A percentile compares a stretch with the other conserved stretches of the same genome.
phyloP scores from a whole-genome alignment of 306 rosid species.

The Potentilla sterilis region DNA sequence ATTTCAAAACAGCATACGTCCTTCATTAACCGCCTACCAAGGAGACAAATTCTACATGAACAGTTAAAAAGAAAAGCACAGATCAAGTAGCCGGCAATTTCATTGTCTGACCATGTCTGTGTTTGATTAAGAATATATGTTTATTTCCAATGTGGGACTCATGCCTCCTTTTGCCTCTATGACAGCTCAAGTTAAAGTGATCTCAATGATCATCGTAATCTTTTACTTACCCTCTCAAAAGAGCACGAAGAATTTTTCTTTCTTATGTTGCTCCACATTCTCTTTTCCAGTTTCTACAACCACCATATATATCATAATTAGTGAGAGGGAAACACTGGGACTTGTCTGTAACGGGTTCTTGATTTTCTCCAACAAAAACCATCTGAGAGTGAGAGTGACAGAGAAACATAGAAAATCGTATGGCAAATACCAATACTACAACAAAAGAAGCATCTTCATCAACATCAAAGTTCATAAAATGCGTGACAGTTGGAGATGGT shows the following conservation, averaged over 20 bases:
- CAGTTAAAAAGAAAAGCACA: neutral
- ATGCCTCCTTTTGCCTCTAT: slow-evolving; percentile 9
- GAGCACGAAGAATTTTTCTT: neutral
- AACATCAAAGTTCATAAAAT: slow-evolving; percentile 21
- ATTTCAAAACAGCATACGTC: too few species aligned
- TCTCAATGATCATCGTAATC: slow-evolving; percentile 10
- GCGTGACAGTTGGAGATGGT: slow-evolving; percentile 27
- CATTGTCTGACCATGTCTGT: neutral
- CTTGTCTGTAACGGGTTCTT: neutral
- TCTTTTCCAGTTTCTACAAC: neutral
- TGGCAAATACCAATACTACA: slow-evolving; percentile 7
- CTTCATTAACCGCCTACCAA: neutral
- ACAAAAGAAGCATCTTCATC: slow-evolving; percentile 12
- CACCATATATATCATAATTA: neutral
- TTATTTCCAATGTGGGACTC: neutral
- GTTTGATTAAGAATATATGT: neutral
- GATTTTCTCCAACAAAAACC: neutral
- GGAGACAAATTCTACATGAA: neutral
- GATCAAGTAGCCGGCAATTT: neutral
- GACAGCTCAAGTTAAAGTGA: slow-evolving; percentile 24
- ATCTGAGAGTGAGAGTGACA: slow-evolving; percentile 1
- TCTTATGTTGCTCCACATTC: neutral
- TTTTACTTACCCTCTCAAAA: neutral
- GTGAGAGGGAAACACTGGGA: neutral
- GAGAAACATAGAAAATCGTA: neutral